Evolutionary conservation across 352 stramenopile genomes (phyloP), one percentile per base, ranked within the genome.

Genomic region (Elongisporangium undulatum): DNA sequence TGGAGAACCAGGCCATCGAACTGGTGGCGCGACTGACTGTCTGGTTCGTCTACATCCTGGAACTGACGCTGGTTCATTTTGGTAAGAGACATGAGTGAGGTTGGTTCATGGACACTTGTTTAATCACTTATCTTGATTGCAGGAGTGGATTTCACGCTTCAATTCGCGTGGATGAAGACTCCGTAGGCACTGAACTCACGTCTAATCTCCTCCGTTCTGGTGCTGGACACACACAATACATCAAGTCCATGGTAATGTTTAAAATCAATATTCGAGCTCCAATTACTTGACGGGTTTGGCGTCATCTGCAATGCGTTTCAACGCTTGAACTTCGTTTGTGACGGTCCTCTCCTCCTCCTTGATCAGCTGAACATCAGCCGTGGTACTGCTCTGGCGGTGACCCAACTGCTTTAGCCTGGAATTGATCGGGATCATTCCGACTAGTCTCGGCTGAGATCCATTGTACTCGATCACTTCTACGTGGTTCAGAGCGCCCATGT

Each of bases 391-490:
- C 12, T 45, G 34, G 50, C 57, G 50, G 51, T 38, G 45, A 63
- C 21, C 17, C 50, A 22, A 9, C 17, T 59, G 12, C 17, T 20
- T 12, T 48, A 45, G 20, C 15, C 7, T 34, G 17, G 49, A 51
- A 21, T 49, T 57, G 19, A 41, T 80, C 29, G 79, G 77, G 21
- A 88, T 79, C 22, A 91, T 70, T 22, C 75, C 82, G 23, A 91
- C 59, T 13, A 91, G 66, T 55, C 62, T 74, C 45, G 79, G 67
- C 17, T 67, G 59, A 4, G 69, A 67, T 26, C 74, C 72, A 24
- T 87, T 69, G 39, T 85, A 86, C 23, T 81, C 66, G 34, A 91
- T 71, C n/a, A 91, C 64, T 63, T 91, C 82, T 0, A 69, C 81
- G 61, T 89, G 82, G 19, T 85, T 58, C 39, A 89, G 68, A 20